Evolutionary conservation across 2,329 filamentous ascomycete species (phyloP).

Genomic region (Ophiostoma sp.): DNA sequence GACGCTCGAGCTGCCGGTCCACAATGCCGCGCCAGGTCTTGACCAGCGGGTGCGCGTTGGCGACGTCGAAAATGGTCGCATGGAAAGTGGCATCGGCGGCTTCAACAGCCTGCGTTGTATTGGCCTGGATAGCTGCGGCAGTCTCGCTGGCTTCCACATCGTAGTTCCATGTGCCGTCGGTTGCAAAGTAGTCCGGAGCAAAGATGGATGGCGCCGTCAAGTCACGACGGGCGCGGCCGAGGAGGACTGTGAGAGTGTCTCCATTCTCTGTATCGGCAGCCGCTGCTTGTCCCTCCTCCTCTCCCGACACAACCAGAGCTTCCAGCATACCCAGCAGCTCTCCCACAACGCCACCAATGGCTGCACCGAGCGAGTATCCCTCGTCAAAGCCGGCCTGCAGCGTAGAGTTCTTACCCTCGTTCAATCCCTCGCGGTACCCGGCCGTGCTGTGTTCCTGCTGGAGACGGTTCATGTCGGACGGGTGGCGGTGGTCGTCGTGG

Average conservation of each 20-base stretch:
- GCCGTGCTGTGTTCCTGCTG: constrained; percentile 76
- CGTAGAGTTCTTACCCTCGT: constrained; percentile 69
- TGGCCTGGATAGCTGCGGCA: constrained; percentile 37
- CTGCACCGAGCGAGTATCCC: constrained; percentile 80
- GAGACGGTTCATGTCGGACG: constrained; percentile 70
- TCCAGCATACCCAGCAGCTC: constrained; percentile 76
- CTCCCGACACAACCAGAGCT: constrained; percentile 58
- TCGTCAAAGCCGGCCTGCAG: constrained; percentile 91
- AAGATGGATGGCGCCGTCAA: constrained; percentile 65
- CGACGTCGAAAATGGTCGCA: constrained; percentile 61
- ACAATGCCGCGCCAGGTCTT: constrained; percentile 58
- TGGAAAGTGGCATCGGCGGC: constrained; percentile 33
- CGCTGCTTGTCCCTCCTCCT: constrained; percentile 26
- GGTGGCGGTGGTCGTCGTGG: constrained; percentile 38
- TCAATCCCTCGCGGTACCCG: constrained; percentile 87
- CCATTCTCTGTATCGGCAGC: constrained; percentile 21
- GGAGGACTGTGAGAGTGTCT: constrained; percentile 34
- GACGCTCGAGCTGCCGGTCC: constrained; percentile 41
- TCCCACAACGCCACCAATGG: constrained; percentile 73
- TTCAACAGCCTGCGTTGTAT: constrained; percentile 36
- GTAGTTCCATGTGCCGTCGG: constrained; percentile 72
- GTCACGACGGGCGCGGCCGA: constrained; percentile 56
- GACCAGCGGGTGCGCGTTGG: constrained; percentile 66
- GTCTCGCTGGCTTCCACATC: constrained; percentile 46
- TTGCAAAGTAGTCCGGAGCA: constrained; percentile 63